Evolutionary conservation across 2,329 filamentous ascomycete species (phyloP).

Genomic region (Diaporthe nobilis): DNA sequence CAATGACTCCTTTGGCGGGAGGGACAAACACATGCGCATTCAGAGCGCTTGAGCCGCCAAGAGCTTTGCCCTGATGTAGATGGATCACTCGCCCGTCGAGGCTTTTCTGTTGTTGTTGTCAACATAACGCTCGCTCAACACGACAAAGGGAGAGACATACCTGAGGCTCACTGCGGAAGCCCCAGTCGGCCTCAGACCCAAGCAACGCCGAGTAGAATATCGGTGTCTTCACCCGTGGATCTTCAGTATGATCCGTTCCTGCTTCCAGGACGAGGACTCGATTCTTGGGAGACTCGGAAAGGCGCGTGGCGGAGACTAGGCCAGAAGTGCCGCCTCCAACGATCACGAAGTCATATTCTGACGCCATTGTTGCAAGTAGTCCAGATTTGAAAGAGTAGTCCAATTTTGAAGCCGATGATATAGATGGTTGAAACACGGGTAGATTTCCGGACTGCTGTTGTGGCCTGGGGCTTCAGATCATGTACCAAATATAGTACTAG

Average conservation of each 20-base stretch:
- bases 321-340: slow-evolving; percentile 65
- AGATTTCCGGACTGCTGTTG: too few relatives aligned
- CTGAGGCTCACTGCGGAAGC: slow-evolving; percentile 32
- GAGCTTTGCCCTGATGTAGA: slow-evolving; percentile 51
- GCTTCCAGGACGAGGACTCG: slow-evolving; percentile 58
- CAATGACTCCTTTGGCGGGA: slow-evolving; percentile 44
- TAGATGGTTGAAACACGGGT: too few relatives aligned
- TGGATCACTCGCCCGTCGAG: slow-evolving; percentile 50
- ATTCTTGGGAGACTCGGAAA: slow-evolving; percentile 53
- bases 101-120: neutral
- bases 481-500: too few relatives aligned
- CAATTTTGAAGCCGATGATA: too few relatives aligned
- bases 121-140: neutral
- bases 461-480: too few relatives aligned
- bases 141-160: neutral
- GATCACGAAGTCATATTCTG: slow-evolving; percentile 64
- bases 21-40: slow-evolving; percentile 46
- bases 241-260: slow-evolving; percentile 51
- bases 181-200: slow-evolving; percentile 34
- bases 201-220: slow-evolving; percentile 33
- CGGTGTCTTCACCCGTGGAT: slow-evolving; percentile 47
- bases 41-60: slow-evolving; percentile 51
- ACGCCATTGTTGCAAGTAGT: too few relatives aligned
- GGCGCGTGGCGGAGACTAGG: slow-evolving; percentile 60
- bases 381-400: too few relatives aligned